Evolutionary conservation across 73 alveolate genomes (phyloP).

Genomic region (Tetrahymena borealis): DNA sequence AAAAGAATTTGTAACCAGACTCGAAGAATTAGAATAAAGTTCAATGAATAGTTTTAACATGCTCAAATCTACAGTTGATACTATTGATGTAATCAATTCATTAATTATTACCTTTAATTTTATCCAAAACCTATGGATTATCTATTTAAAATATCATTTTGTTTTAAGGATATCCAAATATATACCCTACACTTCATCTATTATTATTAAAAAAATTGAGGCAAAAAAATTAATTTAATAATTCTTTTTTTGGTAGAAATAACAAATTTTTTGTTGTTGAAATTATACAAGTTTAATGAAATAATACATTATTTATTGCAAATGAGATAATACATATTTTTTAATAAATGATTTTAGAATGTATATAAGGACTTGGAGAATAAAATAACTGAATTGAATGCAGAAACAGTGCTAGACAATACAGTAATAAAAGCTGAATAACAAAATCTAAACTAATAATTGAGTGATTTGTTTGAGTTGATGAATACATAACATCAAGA

Average conservation of each 20-base stretch:
- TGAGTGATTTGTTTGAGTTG: neutral
- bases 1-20: neutral
- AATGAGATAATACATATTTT: too few relatives aligned
- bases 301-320: too few relatives aligned
- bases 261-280: too few relatives aligned
- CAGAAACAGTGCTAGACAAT: neutral
- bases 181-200: too few relatives aligned
- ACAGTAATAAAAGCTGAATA: neutral
- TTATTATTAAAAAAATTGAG: too few relatives aligned
- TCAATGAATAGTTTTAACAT: neutral
- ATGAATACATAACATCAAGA: neutral
- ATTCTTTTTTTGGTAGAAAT: neutral
- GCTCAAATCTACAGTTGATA: neutral
- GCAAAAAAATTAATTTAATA: neutral
- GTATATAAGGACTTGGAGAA: neutral
- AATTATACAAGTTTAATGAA: too few relatives aligned
- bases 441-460: neutral
- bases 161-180: too few relatives aligned
- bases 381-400: neutral
- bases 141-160: too few relatives aligned
- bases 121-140: too few relatives aligned
- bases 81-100: neutral
- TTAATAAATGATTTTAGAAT: too few relatives aligned
- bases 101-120: neutral
- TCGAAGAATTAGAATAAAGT: neutral